phyloP scores from a whole-genome alignment of 1,284 basidiomycete species.

The Austroboletus niveus region DNA sequence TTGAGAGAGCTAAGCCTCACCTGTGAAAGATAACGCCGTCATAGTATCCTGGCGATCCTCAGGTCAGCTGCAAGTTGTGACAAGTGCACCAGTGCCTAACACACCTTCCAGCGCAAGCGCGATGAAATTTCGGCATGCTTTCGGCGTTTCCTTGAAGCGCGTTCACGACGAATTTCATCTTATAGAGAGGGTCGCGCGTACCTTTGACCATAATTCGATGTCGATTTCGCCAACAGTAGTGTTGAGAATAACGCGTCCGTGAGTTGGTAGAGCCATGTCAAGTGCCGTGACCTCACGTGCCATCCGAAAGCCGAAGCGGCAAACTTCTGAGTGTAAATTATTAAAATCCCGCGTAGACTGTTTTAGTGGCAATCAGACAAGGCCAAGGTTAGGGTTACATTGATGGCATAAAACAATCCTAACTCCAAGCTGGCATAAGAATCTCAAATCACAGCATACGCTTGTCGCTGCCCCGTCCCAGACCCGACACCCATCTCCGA shows the following conservation, averaged over 20 bases:
- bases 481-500: constrained; percentile 31
- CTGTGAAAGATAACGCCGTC: constrained; percentile 94
- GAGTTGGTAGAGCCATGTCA: constrained; percentile 74
- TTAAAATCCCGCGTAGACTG: too few relatives aligned
- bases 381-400: too few relatives aligned
- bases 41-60: constrained; percentile 74
- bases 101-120: constrained; percentile 87
- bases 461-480: constrained; percentile 22
- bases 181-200: constrained; percentile 27
- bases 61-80: constrained; percentile 7
- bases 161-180: background rate
- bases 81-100: constrained; percentile 27
- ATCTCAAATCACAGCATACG: constrained; percentile 21
- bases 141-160: constrained; percentile 77
- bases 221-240: constrained; percentile 93
- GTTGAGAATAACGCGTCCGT: constrained; percentile 84
- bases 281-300: background rate
- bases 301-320: too few relatives aligned
- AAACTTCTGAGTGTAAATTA: too few relatives aligned
- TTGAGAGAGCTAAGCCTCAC: constrained; percentile 44
- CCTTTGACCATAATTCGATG: constrained; percentile 94
- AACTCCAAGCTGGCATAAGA: background rate
- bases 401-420: too few relatives aligned
- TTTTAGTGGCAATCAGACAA: too few relatives aligned
- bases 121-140: constrained; percentile 91